Evolutionary conservation across 2,329 filamentous ascomycete genomes (phyloP), one percentile per base, ranked within the genome.

Genomic region (Lachnellula arida): DNA sequence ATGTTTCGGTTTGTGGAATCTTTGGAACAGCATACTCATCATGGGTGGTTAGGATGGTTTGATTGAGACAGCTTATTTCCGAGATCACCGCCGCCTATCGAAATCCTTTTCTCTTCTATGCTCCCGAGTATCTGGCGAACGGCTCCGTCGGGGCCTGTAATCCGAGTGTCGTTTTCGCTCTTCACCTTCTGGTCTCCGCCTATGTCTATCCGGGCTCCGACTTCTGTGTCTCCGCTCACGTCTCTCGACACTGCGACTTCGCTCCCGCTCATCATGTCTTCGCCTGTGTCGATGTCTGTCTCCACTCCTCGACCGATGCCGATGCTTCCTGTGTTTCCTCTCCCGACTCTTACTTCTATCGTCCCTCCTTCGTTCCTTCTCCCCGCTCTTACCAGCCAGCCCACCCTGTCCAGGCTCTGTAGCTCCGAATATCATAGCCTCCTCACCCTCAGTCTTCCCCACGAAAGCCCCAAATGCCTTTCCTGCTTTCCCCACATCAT

Each of bases 341-440:
- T 67, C 62, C 40, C 61, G 61, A 54, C 63, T 63, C 59, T 68
- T 39, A 59, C 72, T 69, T 54, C 68, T 68, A 34, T 72, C 70
- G 15, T 62, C 40, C 14, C 51, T 48, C 17, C 56, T 61, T 23
- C 39, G 39, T 3, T 61, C 62, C 28, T 51, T 57, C 22, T 60
- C 51, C 44, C 57, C 54, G 5, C 56, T 44, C 51, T 51, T 58
- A 14, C 53, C 48, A 7, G 63, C 22, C 35, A 65, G 39, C 3
- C 65, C 65, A 19, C 62, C 65, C n/a, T 52, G 55, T 23, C 64
- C 52, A 19, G 54, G 51, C 46, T 57, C 53, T 35, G 32, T 53
- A 6, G 51, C 4, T 2, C 49, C 34, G 9, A 50, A 54, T 32
- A 56, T 53, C 46, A 56, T 52, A 23, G 32, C 49, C 3, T 64